phyloP scores from a whole-genome alignment of 2,329 filamentous ascomycete species.

The Metarhizium robertsii region DNA sequence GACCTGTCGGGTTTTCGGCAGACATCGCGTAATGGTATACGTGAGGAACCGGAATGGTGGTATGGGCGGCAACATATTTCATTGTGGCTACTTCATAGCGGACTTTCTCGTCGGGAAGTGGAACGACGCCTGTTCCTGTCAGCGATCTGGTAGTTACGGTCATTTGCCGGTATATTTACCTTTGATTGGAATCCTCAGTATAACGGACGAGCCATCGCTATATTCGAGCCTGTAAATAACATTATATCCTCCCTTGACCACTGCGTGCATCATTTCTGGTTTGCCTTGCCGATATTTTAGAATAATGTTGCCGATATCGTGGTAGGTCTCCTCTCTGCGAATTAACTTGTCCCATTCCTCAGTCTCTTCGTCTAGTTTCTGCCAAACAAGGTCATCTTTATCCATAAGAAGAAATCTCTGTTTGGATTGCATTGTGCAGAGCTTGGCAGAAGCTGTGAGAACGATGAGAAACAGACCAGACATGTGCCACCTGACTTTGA shows the following conservation, averaged over 20 bases:
- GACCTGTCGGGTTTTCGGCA: constrained; percentile 20
- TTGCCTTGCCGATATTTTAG: constrained; percentile 11
- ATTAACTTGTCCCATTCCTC: constrained; percentile 12
- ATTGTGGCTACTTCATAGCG: constrained; percentile 25
- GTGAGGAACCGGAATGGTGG: constrained; percentile 24
- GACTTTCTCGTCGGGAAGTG: constrained; percentile 27
- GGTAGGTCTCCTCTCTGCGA: constrained; percentile 6
- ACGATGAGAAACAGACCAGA: background rate
- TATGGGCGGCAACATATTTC: constrained; percentile 21
- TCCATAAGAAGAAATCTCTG: constrained; percentile 9
- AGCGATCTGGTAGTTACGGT: constrained; percentile 24
- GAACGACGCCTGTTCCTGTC: constrained; percentile 8
- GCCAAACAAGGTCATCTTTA: constrained; percentile 15
- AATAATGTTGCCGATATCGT: constrained; percentile 11
- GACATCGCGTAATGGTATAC: constrained; percentile 21
- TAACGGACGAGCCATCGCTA: background rate
- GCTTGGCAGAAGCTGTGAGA: background rate
- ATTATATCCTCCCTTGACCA: constrained; percentile 2
- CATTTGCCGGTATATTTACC: background rate
- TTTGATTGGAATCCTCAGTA: constrained; percentile 1
- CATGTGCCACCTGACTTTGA: too few species aligned
- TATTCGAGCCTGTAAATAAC: constrained; percentile 3
- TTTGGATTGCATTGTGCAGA: background rate
- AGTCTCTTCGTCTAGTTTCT: constrained; percentile 11
- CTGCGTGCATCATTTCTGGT: constrained; percentile 9